Base-by-base conservation (phyloP, 805 yeast species). In the Ogataea methanolica region DNA sequence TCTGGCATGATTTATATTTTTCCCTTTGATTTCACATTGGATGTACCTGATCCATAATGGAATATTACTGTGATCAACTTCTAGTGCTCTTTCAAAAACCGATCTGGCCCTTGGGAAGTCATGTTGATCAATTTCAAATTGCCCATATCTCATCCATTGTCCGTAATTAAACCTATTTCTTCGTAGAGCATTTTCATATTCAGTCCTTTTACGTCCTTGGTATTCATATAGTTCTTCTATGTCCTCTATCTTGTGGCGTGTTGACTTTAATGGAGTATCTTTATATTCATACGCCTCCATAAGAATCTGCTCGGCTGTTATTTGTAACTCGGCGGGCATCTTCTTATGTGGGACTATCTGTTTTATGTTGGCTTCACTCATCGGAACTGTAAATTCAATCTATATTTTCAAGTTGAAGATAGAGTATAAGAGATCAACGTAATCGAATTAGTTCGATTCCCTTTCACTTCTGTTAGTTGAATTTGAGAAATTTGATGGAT, bases 61-160 rank as follows among this genome's bases (percentile, higher is more conserved):
- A 2, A 91, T 82, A 61, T 84, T 81, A 29, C 82, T 79, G 15
- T 80, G 77, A 57, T 88, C 85, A 8, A 88, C 88, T 44, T 82
- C 85, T 33, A 92, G 62, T 0, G 96, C 95, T 44, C 98, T 73
- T 63, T 92, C 99, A 67, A 85, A 86, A 6, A 94, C 73, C 0
- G 97, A 87, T 46, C 98, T 71, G 0, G 96, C 96, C 21, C 97
- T 72, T 17, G 78, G 73, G 50, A 78, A 73, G 59, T 92, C 96
- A 50, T 81, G 84, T 56, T 88, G 92, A 5, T 85, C 85, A 4
- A 83, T 63, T 65, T 92, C 99, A 79, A 90, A 88, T 49, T 77
- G 78, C 0, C 97, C 98, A 64, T 92, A 94, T 47, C 97, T 72
- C 62, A 88, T 74, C 97, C 98, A 94, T 62, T 90, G 96, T 2